These are phyloP conservation scores for Pythium sukuiense DNA, from an alignment of 352 stramenopile genomes.

Conservation along the genomic window DNA sequence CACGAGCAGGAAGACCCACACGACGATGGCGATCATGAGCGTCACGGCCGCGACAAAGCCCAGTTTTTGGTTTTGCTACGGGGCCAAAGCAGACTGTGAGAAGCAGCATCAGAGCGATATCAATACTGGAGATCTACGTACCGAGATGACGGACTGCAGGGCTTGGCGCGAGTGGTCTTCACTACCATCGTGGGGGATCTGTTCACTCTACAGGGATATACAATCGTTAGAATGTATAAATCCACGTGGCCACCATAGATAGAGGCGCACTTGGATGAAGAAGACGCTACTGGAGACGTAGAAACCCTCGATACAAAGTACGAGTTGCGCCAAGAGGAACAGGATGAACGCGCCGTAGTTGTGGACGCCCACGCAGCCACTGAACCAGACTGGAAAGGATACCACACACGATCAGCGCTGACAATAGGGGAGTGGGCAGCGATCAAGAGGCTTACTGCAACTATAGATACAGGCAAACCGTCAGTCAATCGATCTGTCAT, in stretches of 20 bases:
- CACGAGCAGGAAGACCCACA: slow-evolving; percentile 76
- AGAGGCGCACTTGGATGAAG: slow-evolving; percentile 36
- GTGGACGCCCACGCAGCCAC: slow-evolving; percentile 27
- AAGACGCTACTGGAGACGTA: slow-evolving; percentile 25
- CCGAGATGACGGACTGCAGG: slow-evolving; percentile 56
- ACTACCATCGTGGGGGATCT: slow-evolving; percentile 27
- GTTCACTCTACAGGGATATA: slow-evolving; percentile 32
- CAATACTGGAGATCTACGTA: slow-evolving; percentile 18
- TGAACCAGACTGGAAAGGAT: slow-evolving; percentile 31
- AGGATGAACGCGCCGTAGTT: slow-evolving; percentile 33
- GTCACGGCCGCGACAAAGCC: slow-evolving; percentile 68
- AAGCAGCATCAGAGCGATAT: not conserved
- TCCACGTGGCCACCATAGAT: too few species aligned
- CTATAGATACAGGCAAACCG: not conserved
- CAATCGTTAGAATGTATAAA: not conserved
- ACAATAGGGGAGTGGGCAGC: too few species aligned
- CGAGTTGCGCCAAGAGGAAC: slow-evolving; percentile 30
- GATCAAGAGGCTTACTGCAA: slow-evolving; percentile 13
- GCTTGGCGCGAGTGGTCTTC: slow-evolving; percentile 33
- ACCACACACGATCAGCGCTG: not conserved
- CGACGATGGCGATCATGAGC: slow-evolving; percentile 54
- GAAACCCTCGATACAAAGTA: slow-evolving; percentile 13
- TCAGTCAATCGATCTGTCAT: not conserved
- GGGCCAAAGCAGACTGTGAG: not conserved
- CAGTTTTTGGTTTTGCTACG: slow-evolving; percentile 57